Base-by-base conservation (phyloP, 2,329 filamentous ascomycete species). In the Bipolaris gigantea region DNA sequence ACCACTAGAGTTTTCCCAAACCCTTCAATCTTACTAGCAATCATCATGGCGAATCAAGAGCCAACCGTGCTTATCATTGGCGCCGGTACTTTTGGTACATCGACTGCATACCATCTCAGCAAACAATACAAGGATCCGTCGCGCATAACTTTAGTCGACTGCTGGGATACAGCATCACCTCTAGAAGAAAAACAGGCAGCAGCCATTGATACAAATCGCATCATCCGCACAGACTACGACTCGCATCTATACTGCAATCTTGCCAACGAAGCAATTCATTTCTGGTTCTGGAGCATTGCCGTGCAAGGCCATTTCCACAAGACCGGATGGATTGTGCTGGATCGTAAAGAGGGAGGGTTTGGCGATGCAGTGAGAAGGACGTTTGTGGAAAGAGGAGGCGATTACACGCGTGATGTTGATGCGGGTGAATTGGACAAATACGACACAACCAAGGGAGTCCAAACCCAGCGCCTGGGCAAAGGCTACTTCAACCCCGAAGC, bases 21-120 rank as follows among this genome's bases (percentile, higher is more conserved):
- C 18, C 15, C 25, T 48, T 15, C 23, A 25, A 40, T 23, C 21
- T 15, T 23, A 15, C 44, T 32, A 35, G 19, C 19, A 15, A 38
- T 30, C 40, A 56, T 18, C 13, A 58, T 58, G 56, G 32, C 47
- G 36, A 40, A 42, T 19, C 27, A 50, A 16, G 62, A 64, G 36
- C 61, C 61, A 16, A 57, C 55, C 3, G 38, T 76, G 62, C 73
- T 88, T 53, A 86, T 89, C 52, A 73, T 88, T 39, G 86, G 86
- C 32, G 83, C 83, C 7, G 86, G 86, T 40, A 83, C 86, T 27
- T 88, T 88, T 65, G 86, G 86, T 34, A 81, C 82, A 33, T 86
- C 83, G 19, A 87, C 85, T 0, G 86, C 86, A n/a, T 83, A 85
- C 55, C 80, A 87, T 56, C 79, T 88, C 38, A 80, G 82, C 54